Conservation (phyloP, 176 grass and related monocot species). For the Aegilops tauschii region DNA sequence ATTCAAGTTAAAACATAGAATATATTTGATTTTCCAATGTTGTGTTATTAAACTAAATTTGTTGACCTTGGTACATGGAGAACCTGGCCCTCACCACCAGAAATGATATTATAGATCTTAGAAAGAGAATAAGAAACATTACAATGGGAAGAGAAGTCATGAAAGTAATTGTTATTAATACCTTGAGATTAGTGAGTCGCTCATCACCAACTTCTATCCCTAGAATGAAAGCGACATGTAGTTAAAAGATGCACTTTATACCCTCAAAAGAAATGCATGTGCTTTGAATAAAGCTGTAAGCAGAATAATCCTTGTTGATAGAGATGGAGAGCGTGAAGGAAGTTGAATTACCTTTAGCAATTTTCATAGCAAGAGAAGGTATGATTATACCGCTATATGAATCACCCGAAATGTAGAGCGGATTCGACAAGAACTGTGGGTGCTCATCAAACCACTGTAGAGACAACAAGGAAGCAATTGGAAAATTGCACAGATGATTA, state of each 20-base stretch:
- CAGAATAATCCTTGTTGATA: not conserved
- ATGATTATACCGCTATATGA: constrained; percentile 64
- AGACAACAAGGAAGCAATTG: not conserved
- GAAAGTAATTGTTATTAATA: not conserved
- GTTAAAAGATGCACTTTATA: not conserved
- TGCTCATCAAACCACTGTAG: constrained; percentile 69
- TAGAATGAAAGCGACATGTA: not conserved
- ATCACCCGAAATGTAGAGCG: constrained; percentile 65
- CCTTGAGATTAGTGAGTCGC: constrained; percentile 18
- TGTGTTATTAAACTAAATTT: not conserved
- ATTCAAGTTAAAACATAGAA: not conserved
- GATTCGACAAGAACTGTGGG: constrained; percentile 48
- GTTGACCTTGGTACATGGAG: not conserved
- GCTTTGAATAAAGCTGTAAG: not conserved
- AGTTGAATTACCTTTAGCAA: constrained; percentile 39
- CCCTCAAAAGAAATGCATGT: not conserved
- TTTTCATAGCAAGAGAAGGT: constrained; percentile 44
- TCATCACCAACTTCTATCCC: constrained; percentile 5
- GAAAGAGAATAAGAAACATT: not conserved
- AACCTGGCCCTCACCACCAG: not conserved
- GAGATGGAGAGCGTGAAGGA: not conserved
- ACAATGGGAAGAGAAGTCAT: not conserved
- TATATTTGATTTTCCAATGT: not conserved
- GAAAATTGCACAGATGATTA: not conserved
- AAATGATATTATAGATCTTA: not conserved